A percentile compares a stretch with the other conserved stretches of the same genome.
Conservation (phyloP, 192 early-diverging fungal genomes). For the Spizellomyces sp. region DNA sequence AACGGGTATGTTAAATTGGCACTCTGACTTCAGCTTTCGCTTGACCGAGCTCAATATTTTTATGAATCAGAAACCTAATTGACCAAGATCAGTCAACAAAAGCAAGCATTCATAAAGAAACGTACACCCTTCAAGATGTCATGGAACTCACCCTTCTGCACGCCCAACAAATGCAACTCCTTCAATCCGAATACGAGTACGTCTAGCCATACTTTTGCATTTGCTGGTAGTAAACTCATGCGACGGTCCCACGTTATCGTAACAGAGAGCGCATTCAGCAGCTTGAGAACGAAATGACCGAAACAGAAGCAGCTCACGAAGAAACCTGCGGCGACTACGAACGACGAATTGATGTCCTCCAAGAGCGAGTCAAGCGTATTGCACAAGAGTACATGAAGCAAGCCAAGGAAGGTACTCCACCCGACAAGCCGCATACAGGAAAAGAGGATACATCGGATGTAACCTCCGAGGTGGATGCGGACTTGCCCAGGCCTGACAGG, state of each 20-base stretch:
- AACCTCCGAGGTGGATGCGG: neutral
- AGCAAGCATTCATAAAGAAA: constrained; percentile 25
- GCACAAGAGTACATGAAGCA: constrained; percentile 44
- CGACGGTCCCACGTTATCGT: neutral
- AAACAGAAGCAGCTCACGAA: constrained; percentile 29
- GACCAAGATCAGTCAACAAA: neutral
- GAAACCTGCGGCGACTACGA: constrained; percentile 37
- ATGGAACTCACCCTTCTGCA: constrained; percentile 65
- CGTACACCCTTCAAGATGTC: constrained; percentile 58
- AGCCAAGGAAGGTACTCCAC: constrained; percentile 25
- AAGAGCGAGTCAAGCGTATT: constrained; percentile 48
- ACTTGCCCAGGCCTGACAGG: constrained; percentile 8
- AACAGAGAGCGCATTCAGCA: constrained; percentile 33
- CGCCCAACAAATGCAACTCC: constrained; percentile 59
- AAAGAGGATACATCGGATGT: neutral
- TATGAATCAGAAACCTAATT: neutral
- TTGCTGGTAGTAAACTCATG: neutral
- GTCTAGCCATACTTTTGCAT: constrained; percentile 6
- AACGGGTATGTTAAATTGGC: neutral
- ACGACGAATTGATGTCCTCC: constrained; percentile 25
- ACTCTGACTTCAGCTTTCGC: neutral
- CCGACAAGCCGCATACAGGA: neutral
- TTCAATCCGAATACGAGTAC: constrained; percentile 58
- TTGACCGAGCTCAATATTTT: neutral
- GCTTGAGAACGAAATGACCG: constrained; percentile 35